Evolutionary conservation across 306 rosid species (phyloP).

Genomic region (Inga oerstediana): DNA sequence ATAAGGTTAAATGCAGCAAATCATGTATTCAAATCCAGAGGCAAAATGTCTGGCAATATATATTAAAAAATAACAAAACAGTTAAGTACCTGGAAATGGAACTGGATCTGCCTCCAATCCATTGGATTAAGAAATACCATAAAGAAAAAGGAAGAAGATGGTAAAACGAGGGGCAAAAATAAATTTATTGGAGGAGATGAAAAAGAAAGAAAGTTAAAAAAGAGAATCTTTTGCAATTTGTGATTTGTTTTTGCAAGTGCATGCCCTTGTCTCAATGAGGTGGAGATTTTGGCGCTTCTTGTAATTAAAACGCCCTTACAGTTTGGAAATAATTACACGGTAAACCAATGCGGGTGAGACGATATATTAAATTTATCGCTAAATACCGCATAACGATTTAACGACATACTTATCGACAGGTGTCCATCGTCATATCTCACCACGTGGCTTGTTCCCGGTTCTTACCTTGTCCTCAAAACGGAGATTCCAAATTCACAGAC

Average conservation of each 20-base stretch:
- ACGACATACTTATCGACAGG: no score
- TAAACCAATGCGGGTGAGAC: not conserved
- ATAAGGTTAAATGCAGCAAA: constrained; percentile 27
- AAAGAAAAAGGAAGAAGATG: not conserved
- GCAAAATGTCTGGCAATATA: not conserved
- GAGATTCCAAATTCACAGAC: not conserved
- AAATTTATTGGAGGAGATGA: not conserved
- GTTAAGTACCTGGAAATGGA: constrained; percentile 41
- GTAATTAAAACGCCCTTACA: constrained; percentile 40
- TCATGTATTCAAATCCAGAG: constrained; percentile 6
- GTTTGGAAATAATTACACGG: constrained; percentile 27
- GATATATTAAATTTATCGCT: not conserved
- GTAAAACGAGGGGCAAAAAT: no score
- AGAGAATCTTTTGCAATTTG: constrained; percentile 8
- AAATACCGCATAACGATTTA: not conserved
- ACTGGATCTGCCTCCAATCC: constrained; percentile 32
- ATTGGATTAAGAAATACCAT: constrained; percentile 30
- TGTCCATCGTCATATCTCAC: not conserved
- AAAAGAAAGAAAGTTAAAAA: not conserved
- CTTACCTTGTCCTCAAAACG: not conserved
- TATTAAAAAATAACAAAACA: not conserved
- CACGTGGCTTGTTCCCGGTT: constrained; percentile 2
- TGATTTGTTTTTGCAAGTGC: constrained; percentile 18
- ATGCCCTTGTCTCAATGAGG: constrained; percentile 17
- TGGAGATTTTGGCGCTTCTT: constrained; percentile 40